Conservation (phyloP, 208 protist species). For the Herpetomonas samuelpessoai region DNA sequence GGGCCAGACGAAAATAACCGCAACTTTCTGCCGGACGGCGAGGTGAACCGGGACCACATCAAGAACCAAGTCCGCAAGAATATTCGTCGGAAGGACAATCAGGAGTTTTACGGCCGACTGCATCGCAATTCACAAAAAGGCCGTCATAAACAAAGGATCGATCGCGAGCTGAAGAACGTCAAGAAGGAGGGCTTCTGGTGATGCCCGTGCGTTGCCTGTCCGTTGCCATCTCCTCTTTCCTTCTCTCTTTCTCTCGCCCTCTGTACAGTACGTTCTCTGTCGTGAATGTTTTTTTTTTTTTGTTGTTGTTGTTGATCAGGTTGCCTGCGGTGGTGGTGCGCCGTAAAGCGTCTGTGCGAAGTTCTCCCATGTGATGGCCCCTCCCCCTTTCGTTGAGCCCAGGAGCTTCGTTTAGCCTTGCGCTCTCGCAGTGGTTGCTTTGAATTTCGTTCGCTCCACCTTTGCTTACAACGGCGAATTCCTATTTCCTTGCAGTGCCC, state of each 20-base stretch:
- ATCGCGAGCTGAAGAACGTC: conserved; percentile 66
- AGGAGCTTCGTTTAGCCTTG: no score
- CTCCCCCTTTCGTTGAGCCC: no score
- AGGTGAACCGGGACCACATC: conserved; percentile 70
- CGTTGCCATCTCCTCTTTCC: background rate
- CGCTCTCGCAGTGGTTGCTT: no score
- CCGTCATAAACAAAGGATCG: conserved; percentile 75
- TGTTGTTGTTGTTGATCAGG: conserved; percentile 11
- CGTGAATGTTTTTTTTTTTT: conserved; percentile 9
- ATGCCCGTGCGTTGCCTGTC: conserved; percentile 3
- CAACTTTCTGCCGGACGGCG: conserved; percentile 54
- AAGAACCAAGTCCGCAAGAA: conserved; percentile 58
- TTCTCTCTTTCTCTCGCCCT: background rate
- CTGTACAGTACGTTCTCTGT: background rate
- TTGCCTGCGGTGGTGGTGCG: no score
- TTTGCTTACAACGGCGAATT: no score
- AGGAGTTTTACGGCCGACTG: conserved; percentile 70
- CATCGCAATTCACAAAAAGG: conserved; percentile 88
- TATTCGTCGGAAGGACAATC: conserved; percentile 58
- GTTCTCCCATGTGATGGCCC: no score
- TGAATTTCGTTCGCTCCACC: no score
- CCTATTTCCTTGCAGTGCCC: no score
- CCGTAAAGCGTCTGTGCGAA: no score
- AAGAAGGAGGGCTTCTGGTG: conserved; percentile 45
- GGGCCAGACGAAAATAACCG: conserved; percentile 48